A percentile compares a stretch with the other conserved stretches of the same genome.
Conservation (phyloP, 2,329 filamentous ascomycete genomes). For the Fusarium sublunatum region DNA sequence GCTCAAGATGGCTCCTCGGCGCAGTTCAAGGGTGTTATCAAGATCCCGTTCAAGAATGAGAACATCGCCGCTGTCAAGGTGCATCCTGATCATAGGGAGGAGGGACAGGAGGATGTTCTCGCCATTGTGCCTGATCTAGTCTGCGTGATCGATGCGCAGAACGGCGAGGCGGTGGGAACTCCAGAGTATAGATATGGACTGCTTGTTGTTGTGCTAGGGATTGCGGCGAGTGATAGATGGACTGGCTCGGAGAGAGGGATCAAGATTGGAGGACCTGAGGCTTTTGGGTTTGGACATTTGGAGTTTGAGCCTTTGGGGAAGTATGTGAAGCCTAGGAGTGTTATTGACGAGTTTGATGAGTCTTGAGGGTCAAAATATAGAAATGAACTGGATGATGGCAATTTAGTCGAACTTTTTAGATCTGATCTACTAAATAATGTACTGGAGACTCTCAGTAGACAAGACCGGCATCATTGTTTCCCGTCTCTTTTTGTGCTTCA, state of each 20-base stretch:
- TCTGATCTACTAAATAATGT: no score
- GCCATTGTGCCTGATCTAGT: constrained; percentile 69
- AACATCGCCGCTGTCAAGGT: constrained; percentile 70
- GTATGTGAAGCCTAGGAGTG: constrained; percentile 62
- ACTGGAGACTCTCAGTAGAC: no score
- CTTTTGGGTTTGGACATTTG: constrained; percentile 61
- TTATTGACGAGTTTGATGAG: constrained; percentile 62
- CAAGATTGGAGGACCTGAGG: constrained; percentile 61
- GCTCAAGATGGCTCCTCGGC: not conserved
- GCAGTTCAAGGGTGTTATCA: constrained; percentile 61
- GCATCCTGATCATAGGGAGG: constrained; percentile 48
- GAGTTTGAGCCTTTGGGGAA: constrained; percentile 60
- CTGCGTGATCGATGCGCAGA: constrained; percentile 65
- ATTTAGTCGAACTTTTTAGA: no score
- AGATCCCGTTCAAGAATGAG: constrained; percentile 79
- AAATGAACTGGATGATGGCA: no score
- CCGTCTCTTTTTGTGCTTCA: no score
- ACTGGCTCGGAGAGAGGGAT: constrained; percentile 59
- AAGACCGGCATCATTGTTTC: no score
- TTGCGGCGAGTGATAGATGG: constrained; percentile 59
- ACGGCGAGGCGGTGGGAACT: constrained; percentile 66
- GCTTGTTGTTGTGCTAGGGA: constrained; percentile 61
- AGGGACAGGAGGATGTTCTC: constrained; percentile 57
- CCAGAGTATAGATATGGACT: constrained; percentile 67
- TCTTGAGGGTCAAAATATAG: not conserved